Percentiles rank a stretch among this genome's conserved stretches.
phyloP scores from a whole-genome alignment of 1,284 basidiomycete genomes.

The Phylloporus gajari region DNA sequence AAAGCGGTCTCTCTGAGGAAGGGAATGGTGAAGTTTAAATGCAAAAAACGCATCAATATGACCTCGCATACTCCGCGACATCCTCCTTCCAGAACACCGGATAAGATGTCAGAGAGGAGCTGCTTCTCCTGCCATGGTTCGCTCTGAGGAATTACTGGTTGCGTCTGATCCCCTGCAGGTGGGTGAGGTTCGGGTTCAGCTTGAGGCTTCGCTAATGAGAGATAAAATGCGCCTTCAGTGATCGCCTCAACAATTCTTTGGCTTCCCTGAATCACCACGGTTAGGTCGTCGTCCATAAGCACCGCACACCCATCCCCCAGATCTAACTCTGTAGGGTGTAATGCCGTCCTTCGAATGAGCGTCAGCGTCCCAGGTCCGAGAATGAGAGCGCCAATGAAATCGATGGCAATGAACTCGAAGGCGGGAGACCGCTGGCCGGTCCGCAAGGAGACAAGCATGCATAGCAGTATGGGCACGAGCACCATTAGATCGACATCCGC shows the following conservation, averaged over 20 bases:
- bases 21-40: conserved; percentile 17
- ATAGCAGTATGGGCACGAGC: conserved; percentile 28
- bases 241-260: conserved; percentile 29
- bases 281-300: conserved; percentile 31
- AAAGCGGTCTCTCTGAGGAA: conserved; percentile 16
- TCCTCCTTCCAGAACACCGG: conserved; percentile 28
- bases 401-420: conserved; percentile 11
- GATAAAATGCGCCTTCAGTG: conserved; percentile 30
- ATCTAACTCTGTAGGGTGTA: conserved; percentile 19
- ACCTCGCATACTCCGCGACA: conserved; percentile 30
- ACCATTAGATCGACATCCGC: conserved; percentile 27
- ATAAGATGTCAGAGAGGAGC: conserved; percentile 18
- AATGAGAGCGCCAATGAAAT: conserved; percentile 23
- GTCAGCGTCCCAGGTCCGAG: conserved; percentile 29
- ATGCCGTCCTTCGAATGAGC: conserved; percentile 21
- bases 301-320: conserved; percentile 24
- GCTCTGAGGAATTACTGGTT: neutral
- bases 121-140: conserved; percentile 21
- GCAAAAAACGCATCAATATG: conserved; percentile 26
- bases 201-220: conserved; percentile 23
- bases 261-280: conserved; percentile 27
- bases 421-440: conserved; percentile 21
- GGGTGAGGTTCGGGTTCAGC: no score
- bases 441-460: conserved; percentile 18
- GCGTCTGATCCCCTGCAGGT: neutral